Percentiles rank a stretch among this genome's conserved stretches.
phyloP scores from a whole-genome alignment of 768 basidiomycete species.

The Tephrocybe sp. region DNA sequence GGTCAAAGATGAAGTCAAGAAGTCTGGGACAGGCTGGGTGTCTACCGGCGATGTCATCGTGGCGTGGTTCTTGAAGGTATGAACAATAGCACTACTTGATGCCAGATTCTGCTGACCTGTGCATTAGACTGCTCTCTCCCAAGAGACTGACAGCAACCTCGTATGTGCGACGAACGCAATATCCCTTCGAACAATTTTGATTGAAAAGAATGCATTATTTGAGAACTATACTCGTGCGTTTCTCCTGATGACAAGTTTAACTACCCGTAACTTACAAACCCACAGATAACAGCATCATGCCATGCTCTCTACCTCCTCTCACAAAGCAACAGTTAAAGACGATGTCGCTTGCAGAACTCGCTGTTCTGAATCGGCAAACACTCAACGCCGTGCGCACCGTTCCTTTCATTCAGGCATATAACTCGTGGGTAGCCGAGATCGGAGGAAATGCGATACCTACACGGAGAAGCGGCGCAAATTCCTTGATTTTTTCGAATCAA shows the following conservation, averaged over 20 bases:
- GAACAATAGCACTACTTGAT: background rate
- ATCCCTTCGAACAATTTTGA: background rate
- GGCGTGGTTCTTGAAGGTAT: constrained; percentile 10
- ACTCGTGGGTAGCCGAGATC: constrained; percentile 1
- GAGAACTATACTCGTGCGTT: constrained; percentile 5
- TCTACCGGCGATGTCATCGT: constrained; percentile 7
- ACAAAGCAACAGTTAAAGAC: background rate
- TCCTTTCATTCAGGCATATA: constrained; percentile 4
- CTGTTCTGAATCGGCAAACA: constrained; percentile 1
- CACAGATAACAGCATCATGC: constrained; percentile 11
- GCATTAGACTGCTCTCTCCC: background rate
- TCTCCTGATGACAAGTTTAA: background rate
- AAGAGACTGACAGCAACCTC: background rate
- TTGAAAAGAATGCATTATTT: background rate
- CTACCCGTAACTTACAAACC: background rate
- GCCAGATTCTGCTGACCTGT: background rate
- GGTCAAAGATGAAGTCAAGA: constrained; percentile 1
- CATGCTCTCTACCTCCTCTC: constrained; percentile 3
- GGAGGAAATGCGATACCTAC: constrained; percentile 7
- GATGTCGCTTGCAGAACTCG: constrained; percentile 5
- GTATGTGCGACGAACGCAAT: background rate
- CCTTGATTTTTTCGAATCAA: constrained; percentile 8
- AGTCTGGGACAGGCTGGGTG: background rate
- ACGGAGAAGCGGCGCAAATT: constrained; percentile 2
- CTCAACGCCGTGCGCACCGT: constrained; percentile 5